Percentiles rank a stretch among this genome's conserved stretches.
phyloP scores from a whole-genome alignment of 2,329 filamentous ascomycete species.

The Sarocladiaceae sp. region DNA sequence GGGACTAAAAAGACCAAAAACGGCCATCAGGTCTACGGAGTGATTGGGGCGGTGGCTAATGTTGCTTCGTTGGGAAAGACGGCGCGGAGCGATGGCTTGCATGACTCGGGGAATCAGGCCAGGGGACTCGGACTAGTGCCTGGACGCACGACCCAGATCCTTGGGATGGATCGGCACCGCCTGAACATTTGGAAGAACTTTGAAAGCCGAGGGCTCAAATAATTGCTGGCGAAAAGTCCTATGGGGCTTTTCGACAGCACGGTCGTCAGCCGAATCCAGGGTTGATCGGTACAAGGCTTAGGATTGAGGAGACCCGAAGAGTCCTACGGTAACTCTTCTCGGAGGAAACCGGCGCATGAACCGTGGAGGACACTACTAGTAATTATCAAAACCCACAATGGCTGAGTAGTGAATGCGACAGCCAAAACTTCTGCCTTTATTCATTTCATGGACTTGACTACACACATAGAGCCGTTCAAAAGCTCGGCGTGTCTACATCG shows the following conservation, averaged over 20 bases:
- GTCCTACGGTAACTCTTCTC: too few relatives aligned
- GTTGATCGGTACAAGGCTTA: too few relatives aligned
- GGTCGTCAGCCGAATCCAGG: too few relatives aligned
- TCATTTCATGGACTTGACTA: too few relatives aligned
- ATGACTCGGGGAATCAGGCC: not conserved
- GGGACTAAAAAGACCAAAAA: not conserved
- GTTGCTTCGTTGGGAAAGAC: not conserved
- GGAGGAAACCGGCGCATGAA: not conserved
- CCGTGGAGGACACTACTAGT: not conserved
- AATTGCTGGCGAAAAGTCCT: too few relatives aligned
- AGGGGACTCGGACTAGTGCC: not conserved
- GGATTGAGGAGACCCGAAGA: too few relatives aligned
- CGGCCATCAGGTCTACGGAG: not conserved
- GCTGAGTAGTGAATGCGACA: not conserved
- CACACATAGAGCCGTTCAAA: too few relatives aligned
- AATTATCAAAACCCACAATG: not conserved
- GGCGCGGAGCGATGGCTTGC: not conserved
- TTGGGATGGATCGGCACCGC: too few relatives aligned
- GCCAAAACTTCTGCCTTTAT: too few relatives aligned
- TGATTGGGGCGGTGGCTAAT: not conserved
- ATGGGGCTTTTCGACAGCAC: too few relatives aligned
- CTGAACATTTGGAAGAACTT: too few relatives aligned
- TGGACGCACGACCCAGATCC: not conserved
- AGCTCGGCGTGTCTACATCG: conserved; percentile 9
- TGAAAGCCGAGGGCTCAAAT: too few relatives aligned